These are phyloP conservation scores for Phytopythium montanum DNA, from an alignment of 352 stramenopile genomes.

Conservation along the genomic window DNA sequence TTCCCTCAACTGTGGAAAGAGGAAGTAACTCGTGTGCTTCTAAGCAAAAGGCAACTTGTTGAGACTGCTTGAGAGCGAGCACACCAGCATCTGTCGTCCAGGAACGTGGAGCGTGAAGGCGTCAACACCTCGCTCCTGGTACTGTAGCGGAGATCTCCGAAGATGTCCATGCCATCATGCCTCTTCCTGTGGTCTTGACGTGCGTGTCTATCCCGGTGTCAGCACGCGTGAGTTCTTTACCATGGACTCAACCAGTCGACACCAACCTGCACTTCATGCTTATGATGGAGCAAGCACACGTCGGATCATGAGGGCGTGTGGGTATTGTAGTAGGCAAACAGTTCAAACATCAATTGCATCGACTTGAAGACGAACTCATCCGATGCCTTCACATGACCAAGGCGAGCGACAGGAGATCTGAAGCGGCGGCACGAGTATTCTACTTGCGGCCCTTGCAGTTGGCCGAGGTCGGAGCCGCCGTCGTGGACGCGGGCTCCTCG, in stretches of 20 bases:
- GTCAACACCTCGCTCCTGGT: too few relatives aligned
- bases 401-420: background rate
- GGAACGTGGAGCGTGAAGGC: too few relatives aligned
- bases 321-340: background rate
- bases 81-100: too few relatives aligned
- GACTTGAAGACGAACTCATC: background rate
- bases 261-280: too few relatives aligned
- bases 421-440: background rate
- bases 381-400: background rate
- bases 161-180: too few relatives aligned
- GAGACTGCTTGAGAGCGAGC: too few relatives aligned
- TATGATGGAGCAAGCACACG: too few relatives aligned
- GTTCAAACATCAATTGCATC: background rate
- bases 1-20: too few relatives aligned
- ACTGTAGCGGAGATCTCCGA: too few relatives aligned
- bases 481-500: background rate
- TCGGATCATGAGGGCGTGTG: too few relatives aligned
- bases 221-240: background rate
- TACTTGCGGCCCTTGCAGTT: constrained; percentile 11
- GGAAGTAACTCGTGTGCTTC: too few relatives aligned
- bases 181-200: background rate
- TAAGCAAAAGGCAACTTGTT: too few relatives aligned
- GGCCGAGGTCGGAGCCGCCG: background rate
- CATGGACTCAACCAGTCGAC: background rate
- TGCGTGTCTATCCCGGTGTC: constrained; percentile 2